phyloP scores from a whole-genome alignment of 192 early-diverging fungal genomes.

The Hyaloraphidium curvatum region DNA sequence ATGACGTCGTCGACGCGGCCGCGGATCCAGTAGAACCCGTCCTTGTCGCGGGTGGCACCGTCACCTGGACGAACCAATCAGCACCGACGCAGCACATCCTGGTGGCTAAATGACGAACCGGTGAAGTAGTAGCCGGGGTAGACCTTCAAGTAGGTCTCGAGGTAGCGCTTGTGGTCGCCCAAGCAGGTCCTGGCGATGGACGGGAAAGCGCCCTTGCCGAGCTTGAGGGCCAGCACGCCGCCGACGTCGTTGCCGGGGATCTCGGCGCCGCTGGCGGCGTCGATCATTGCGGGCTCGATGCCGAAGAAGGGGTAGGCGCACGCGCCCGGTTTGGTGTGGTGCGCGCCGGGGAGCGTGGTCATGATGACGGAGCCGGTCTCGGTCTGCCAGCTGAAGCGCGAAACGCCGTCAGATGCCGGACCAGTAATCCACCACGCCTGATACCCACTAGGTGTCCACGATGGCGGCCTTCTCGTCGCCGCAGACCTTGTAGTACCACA shows the following conservation, averaged over 20 bases:
- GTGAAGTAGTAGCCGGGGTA: conserved; percentile 92
- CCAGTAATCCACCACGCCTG: conserved; percentile 10
- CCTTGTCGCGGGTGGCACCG: background rate
- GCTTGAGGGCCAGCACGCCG: conserved; percentile 73
- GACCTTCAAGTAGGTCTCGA: conserved; percentile 81
- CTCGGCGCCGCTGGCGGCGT: conserved; percentile 65
- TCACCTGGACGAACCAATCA: too few relatives aligned
- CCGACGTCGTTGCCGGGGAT: conserved; percentile 69
- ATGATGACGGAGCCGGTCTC: conserved; percentile 87
- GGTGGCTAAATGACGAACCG: too few relatives aligned
- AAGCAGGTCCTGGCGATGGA: conserved; percentile 82
- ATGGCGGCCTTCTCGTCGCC: conserved; percentile 75
- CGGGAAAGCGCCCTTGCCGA: conserved; percentile 45
- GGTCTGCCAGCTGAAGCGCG: conserved; percentile 16
- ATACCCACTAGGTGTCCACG: conserved; percentile 81
- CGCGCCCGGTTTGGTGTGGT: conserved; percentile 77
- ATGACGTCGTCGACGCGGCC: conserved; percentile 54
- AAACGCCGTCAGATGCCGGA: background rate
- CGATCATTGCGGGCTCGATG: conserved; percentile 68
- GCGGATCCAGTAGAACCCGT: conserved; percentile 3
- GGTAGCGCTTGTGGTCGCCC: conserved; percentile 74
- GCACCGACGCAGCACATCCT: too few relatives aligned
- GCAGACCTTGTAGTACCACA: conserved; percentile 86
- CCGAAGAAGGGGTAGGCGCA: conserved; percentile 96
- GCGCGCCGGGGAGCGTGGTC: conserved; percentile 73